Percentiles rank a stretch among this genome's conserved stretches.
Conservation (phyloP, 768 basidiomycete species). For the Mycena pura region DNA sequence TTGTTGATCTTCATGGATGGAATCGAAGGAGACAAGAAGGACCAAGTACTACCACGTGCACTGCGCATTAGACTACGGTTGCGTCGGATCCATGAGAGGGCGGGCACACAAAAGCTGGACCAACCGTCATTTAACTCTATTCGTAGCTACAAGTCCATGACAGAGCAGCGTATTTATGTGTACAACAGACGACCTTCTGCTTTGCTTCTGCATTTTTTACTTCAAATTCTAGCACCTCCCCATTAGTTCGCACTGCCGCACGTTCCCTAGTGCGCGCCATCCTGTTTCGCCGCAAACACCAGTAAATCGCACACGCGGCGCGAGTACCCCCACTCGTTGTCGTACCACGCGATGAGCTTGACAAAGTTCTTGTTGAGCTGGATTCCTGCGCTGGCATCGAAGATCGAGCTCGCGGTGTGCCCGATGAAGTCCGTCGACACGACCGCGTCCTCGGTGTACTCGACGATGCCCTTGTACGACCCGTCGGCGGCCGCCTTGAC, state of each 20-base stretch:
- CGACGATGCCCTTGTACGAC: conserved; percentile 75
- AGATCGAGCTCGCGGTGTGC: conserved; percentile 81
- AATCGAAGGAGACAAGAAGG: too few species aligned
- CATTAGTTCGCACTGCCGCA: background rate
- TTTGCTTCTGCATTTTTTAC: too few species aligned
- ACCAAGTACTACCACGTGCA: too few species aligned
- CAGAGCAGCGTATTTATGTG: too few species aligned
- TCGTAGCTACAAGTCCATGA: too few species aligned
- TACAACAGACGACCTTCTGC: too few species aligned
- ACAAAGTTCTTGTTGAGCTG: conserved; percentile 91
- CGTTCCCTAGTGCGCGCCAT: conserved; percentile 42
- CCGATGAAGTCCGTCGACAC: conserved; percentile 96
- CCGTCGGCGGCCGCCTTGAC: conserved; percentile 81
- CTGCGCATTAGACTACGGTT: too few species aligned
- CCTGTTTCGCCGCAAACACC: conserved; percentile 79
- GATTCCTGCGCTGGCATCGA: conserved; percentile 94
- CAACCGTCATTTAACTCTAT: too few species aligned
- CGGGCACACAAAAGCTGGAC: too few species aligned
- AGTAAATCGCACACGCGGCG: conserved; percentile 91
- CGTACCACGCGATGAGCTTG: conserved; percentile 97
- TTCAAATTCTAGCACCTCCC: too few species aligned
- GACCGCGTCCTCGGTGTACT: conserved; percentile 91
- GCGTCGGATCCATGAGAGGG: too few species aligned
- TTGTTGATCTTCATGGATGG: too few species aligned
- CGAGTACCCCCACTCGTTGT: conserved; percentile 96